Percentiles rank a stretch among this genome's conserved stretches.
Conservation (phyloP, 805 yeast species). For the Candida chauliodis region DNA sequence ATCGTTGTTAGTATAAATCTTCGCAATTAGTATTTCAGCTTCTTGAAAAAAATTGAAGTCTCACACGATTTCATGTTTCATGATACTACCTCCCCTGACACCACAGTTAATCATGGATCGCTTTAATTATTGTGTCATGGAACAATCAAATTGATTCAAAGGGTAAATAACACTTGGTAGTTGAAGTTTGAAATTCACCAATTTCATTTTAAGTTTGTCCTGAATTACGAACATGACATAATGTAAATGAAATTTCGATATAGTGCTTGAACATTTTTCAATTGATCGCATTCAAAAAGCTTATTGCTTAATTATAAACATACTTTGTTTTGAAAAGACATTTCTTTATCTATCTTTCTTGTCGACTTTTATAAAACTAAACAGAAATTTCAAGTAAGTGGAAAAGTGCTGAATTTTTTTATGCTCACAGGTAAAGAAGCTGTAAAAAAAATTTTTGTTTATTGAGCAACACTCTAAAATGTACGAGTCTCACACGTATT, state of each 20-base stretch:
- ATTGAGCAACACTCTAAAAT: neutral
- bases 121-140: too few relatives aligned
- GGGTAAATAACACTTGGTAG: too few relatives aligned
- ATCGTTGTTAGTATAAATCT: slow-evolving; percentile 4
- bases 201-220: too few relatives aligned
- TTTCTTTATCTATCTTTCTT: slow-evolving; percentile 14
- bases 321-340: slow-evolving; percentile 50
- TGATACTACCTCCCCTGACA: too few relatives aligned
- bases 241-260: neutral
- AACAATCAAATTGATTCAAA: too few relatives aligned
- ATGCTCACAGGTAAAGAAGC: neutral
- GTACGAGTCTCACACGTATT: neutral
- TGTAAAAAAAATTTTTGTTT: neutral
- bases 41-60: slow-evolving; percentile 12
- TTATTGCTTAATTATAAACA: too few relatives aligned
- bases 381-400: slow-evolving; percentile 1
- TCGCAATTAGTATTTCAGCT: too few relatives aligned
- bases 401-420: slow-evolving; percentile 7
- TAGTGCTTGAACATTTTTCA: neutral
- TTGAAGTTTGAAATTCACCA: too few relatives aligned
- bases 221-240: too few relatives aligned
- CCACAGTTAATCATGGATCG: too few relatives aligned
- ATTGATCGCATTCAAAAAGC: too few relatives aligned
- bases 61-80: slow-evolving; percentile 9
- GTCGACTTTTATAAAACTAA: slow-evolving; percentile 3